Evolutionary conservation across 2,329 filamentous ascomycete species (phyloP).

Genomic region (Venturia carpophila): DNA sequence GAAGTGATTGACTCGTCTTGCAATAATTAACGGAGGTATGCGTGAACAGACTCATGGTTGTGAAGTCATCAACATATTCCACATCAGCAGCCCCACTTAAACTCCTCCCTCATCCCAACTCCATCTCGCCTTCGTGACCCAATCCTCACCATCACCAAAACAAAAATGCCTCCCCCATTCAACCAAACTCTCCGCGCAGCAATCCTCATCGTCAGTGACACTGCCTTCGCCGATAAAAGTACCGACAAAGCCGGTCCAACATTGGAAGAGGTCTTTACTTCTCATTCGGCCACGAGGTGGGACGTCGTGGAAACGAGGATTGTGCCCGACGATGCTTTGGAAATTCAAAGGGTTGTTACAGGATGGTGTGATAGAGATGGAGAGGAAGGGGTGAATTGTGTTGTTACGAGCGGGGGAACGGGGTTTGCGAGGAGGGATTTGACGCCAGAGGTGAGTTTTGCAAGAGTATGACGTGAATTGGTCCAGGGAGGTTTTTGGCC

Average conservation of each 20-base stretch:
- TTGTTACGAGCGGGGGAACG: slow-evolving; percentile 86
- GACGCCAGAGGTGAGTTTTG: slow-evolving; percentile 81
- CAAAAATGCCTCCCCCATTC: not conserved
- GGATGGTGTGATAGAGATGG: slow-evolving; percentile 62
- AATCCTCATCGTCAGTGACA: slow-evolving; percentile 85
- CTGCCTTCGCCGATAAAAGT: slow-evolving; percentile 68
- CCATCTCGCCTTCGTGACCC: too few relatives aligned
- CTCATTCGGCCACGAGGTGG: slow-evolving; percentile 65
- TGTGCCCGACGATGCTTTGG: slow-evolving; percentile 64
- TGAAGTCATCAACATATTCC: not conserved
- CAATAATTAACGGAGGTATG: too few relatives aligned
- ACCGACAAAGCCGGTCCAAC: slow-evolving; percentile 65
- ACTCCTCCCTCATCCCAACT: not conserved
- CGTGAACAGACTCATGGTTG: too few relatives aligned
- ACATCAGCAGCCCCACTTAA: not conserved
- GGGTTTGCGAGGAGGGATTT: slow-evolving; percentile 79
- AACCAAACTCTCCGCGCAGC: slow-evolving; percentile 43
- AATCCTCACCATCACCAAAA: not conserved
- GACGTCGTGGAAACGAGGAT: slow-evolving; percentile 60
- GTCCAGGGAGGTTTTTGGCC: slow-evolving; percentile 46
- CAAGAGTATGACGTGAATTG: slow-evolving; percentile 75
- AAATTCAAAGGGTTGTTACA: slow-evolving; percentile 67
- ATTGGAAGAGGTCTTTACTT: slow-evolving; percentile 60
- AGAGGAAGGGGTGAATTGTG: slow-evolving; percentile 56
- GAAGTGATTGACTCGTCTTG: too few relatives aligned